Conservation (phyloP, 1,284 basidiomycete genomes). For the Sanguinoderma infundibulare region DNA sequence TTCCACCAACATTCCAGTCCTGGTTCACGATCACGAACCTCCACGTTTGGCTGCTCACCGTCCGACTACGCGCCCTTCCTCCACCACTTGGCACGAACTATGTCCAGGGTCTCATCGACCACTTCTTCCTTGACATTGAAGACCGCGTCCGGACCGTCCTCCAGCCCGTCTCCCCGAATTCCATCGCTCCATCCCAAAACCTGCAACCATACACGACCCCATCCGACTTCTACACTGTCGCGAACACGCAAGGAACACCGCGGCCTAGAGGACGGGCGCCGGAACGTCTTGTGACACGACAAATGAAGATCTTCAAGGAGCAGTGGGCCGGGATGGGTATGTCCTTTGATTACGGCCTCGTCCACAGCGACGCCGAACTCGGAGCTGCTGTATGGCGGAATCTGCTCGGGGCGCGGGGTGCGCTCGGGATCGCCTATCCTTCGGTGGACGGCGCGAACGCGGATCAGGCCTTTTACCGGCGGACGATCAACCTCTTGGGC, state of each 20-base stretch:
- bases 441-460: constrained; percentile 13
- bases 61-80: constrained; percentile 87
- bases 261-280: constrained; percentile 59
- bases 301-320: constrained; percentile 92
- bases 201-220: constrained; percentile 41
- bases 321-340: constrained; percentile 90
- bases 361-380: constrained; percentile 77
- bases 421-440: constrained; percentile 62
- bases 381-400: constrained; percentile 94
- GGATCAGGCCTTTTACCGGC: constrained; percentile 46
- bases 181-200: constrained; percentile 17
- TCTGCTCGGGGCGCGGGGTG: constrained; percentile 80
- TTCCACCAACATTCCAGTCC: constrained; percentile 95
- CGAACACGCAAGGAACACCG: constrained; percentile 32
- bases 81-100: constrained; percentile 65
- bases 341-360: constrained; percentile 82
- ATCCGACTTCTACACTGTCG: constrained; percentile 55
- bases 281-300: constrained; percentile 82
- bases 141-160: constrained; percentile 87
- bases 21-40: constrained; percentile 97
- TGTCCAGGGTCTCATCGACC: constrained; percentile 87
- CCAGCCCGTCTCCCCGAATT: constrained; percentile 48
- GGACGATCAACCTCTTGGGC: constrained; percentile 69
- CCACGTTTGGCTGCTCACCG: constrained; percentile 90
- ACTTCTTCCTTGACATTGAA: constrained; percentile 96